Conservation (phyloP, 148 eudicot species). For the Pouteria glomerata region DNA sequence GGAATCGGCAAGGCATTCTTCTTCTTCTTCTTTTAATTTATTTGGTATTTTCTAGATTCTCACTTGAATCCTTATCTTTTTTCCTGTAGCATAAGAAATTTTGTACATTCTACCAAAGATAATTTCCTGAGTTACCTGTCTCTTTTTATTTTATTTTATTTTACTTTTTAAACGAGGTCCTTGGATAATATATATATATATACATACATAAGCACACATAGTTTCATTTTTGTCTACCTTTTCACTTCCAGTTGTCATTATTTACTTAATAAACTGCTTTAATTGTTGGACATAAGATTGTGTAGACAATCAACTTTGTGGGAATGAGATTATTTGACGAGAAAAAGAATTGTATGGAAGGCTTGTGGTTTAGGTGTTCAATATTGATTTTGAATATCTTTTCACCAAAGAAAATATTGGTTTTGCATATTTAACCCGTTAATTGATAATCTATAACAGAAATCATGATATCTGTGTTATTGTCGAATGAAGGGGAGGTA, state of each 20-base stretch:
- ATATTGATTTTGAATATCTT: too few species aligned
- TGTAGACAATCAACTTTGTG: too few species aligned
- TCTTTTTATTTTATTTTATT: neutral
- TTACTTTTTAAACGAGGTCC: too few species aligned
- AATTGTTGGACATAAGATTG: too few species aligned
- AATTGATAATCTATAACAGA: too few species aligned
- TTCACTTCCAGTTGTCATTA: neutral
- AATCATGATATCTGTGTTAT: too few species aligned
- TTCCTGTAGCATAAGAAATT: neutral
- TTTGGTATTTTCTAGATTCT: neutral
- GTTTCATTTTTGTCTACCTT: neutral
- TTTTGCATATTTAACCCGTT: too few species aligned
- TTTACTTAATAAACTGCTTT: neutral
- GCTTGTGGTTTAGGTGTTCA: too few species aligned
- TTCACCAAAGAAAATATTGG: too few species aligned
- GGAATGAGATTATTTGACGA: too few species aligned
- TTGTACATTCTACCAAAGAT: constrained; percentile 5
- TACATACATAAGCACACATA: neutral
- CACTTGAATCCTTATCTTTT: neutral
- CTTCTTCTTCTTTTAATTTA: neutral
- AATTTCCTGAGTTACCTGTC: neutral
- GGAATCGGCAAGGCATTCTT: neutral
- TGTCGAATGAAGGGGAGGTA: too few species aligned
- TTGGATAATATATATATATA: neutral
- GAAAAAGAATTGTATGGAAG: too few species aligned